Base-by-base conservation (phyloP, 2,329 filamentous ascomycete genomes). In the Aspergillus clavatus region DNA sequence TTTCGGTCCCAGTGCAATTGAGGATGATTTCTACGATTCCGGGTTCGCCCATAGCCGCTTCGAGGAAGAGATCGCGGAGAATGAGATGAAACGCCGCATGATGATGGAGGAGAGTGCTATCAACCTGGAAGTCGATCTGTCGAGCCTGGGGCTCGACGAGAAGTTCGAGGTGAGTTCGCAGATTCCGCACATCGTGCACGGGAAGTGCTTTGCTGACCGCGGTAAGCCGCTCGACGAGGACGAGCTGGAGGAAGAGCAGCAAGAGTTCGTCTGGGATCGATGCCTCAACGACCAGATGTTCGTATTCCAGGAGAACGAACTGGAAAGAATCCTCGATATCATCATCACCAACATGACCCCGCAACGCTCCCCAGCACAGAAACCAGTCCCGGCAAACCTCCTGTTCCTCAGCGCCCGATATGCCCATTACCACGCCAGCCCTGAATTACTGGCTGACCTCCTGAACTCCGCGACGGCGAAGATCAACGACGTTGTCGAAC, bases 21-120 rank as follows among this genome's bases (percentile, higher is more conserved):
- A 57, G 5, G 89, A 95, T 59, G 93, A 98, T 68, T 98, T 96
- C 62, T 98, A 98, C 64, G 89, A 86, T 56, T 83, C 87, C 1
- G 93, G 93, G 0, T 87, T 97, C 61, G 88, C 86, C 0, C 89
- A 97, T 64, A 90, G 95, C 63, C 82, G 84, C 16, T 97, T 98
- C 52, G 93, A 98, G 67, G 91, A 97, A 63, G 93, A 98, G 65
- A 84, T 97, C 79, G 90, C 90, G 3, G 93, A 98, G 67, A 95
- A 88, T 57, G 93, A 97, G 68, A 82, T 96, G 80, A 88, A 91
- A 63, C 81, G 91, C 52, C 82, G 93, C 24, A 75, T 73, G 71
- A 95, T 98, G 89, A 96, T 97, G 91, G 93, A 94, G 81, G 93
- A 98, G 66, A 98, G 93, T 62, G 91, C 93, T 5, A 85, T 94